Conservation (phyloP, 148 eudicot genomes). For the Amaranthus hypochondriacus region DNA sequence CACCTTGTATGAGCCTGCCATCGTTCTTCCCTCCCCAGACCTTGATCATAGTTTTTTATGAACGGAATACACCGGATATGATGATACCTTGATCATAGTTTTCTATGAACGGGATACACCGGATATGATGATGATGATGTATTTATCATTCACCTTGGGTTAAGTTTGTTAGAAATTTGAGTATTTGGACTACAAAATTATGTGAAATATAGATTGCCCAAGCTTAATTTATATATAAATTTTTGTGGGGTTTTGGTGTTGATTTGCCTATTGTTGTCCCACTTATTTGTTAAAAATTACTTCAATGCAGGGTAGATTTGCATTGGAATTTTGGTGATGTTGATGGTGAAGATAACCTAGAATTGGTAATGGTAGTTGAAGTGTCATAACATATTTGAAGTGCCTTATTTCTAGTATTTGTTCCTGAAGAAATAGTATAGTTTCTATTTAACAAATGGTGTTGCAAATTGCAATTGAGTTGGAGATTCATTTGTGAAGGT, state of each 20-base stretch:
- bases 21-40: too few relatives aligned
- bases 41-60: too few relatives aligned
- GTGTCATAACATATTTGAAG: neutral
- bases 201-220: too few relatives aligned
- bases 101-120: too few relatives aligned
- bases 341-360: neutral
- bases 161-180: neutral
- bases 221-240: neutral
- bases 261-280: neutral
- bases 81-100: too few relatives aligned
- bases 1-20: too few relatives aligned
- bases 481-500: conserved; percentile 15
- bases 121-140: too few relatives aligned
- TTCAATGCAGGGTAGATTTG: conserved; percentile 11
- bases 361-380: conserved; percentile 8
- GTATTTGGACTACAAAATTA: neutral
- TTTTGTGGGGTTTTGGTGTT: neutral
- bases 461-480: conserved; percentile 3
- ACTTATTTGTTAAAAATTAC: neutral
- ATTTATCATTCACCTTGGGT: neutral
- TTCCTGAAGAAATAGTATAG: neutral
- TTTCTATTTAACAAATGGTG: neutral
- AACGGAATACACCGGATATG: too few relatives aligned
- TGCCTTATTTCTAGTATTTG: neutral
- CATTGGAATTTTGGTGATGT: neutral